These are phyloP conservation scores for Erythrobasidium yunnanense DNA, from an alignment of 768 basidiomycete species.

Conservation along the genomic window DNA sequence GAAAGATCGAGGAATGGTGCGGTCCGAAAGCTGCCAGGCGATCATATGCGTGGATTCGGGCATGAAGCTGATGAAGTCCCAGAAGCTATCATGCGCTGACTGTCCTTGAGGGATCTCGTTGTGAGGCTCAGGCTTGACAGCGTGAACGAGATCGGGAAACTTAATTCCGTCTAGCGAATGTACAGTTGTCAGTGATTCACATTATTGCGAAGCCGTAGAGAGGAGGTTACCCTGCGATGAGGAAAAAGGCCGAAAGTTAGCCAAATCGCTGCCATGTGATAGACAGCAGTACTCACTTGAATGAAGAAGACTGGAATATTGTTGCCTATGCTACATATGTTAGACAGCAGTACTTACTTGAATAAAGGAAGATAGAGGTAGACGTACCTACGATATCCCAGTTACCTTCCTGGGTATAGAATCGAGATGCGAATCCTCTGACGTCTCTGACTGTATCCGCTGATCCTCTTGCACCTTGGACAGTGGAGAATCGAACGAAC, in stretches of 20 bases:
- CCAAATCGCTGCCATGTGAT: not conserved
- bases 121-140: constrained; percentile 64
- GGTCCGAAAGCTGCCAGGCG: constrained; percentile 77
- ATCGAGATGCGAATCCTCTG: constrained; percentile 71
- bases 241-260: constrained; percentile 51
- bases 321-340: constrained; percentile 38
- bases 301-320: constrained; percentile 51
- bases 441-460: constrained; percentile 67
- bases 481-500: constrained; percentile 77
- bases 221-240: too few relatives aligned
- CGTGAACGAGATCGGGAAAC: constrained; percentile 75
- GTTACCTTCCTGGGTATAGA: constrained; percentile 75
- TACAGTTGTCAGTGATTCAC: too few relatives aligned
- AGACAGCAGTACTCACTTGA: constrained; percentile 30
- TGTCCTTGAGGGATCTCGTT: constrained; percentile 51
- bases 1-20: constrained; percentile 70
- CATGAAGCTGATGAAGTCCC: constrained; percentile 25
- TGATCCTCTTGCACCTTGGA: constrained; percentile 68
- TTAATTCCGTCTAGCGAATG: constrained; percentile 52
- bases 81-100: constrained; percentile 31
- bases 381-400: constrained; percentile 66
- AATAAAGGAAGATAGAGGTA: constrained; percentile 70
- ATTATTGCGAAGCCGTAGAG: too few relatives aligned
- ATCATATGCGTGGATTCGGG: constrained; percentile 57
- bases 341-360: not conserved